These are phyloP conservation scores for Scheffersomyces parashehatae DNA, from an alignment of 1,139 yeast genomes.

Conservation along the genomic window DNA sequence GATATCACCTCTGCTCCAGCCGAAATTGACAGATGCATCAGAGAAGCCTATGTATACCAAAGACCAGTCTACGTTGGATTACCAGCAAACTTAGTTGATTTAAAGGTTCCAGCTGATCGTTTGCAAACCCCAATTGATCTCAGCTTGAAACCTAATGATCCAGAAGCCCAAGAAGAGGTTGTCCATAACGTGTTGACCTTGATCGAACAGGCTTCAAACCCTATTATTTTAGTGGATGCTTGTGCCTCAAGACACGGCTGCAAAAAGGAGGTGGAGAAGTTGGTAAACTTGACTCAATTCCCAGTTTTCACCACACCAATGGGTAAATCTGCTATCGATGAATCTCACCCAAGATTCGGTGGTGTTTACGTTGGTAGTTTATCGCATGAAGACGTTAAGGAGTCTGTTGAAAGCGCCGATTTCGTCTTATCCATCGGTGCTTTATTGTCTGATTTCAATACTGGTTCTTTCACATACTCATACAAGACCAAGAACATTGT, in stretches of 20 bases:
- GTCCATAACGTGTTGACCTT: constrained; percentile 27
- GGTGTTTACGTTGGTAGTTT: constrained; percentile 23
- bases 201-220: constrained; percentile 29
- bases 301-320: constrained; percentile 21
- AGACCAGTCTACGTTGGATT: constrained; percentile 41
- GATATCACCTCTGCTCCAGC: constrained; percentile 31
- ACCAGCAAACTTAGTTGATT: constrained; percentile 40
- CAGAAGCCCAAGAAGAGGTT: constrained; percentile 33
- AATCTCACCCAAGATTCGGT: constrained; percentile 14
- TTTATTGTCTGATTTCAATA: constrained; percentile 40
- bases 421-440: constrained; percentile 26
- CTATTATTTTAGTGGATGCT: constrained; percentile 38
- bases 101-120: constrained; percentile 28
- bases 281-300: constrained; percentile 33
- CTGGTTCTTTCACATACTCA: constrained; percentile 42
- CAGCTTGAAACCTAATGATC: constrained; percentile 27
- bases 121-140: constrained; percentile 36
- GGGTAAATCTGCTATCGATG: constrained; percentile 21
- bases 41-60: constrained; percentile 38
- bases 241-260: constrained; percentile 37
- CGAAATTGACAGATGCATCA: constrained; percentile 37
- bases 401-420: constrained; percentile 19
- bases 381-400: constrained; percentile 19
- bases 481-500: constrained; percentile 37
- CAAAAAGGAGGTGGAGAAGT: constrained; percentile 28